A percentile compares a stretch with the other conserved stretches of the same genome.
phyloP scores from a whole-genome alignment of 495 filamentous ascomycete species.

The Podospora anserina region DNA sequence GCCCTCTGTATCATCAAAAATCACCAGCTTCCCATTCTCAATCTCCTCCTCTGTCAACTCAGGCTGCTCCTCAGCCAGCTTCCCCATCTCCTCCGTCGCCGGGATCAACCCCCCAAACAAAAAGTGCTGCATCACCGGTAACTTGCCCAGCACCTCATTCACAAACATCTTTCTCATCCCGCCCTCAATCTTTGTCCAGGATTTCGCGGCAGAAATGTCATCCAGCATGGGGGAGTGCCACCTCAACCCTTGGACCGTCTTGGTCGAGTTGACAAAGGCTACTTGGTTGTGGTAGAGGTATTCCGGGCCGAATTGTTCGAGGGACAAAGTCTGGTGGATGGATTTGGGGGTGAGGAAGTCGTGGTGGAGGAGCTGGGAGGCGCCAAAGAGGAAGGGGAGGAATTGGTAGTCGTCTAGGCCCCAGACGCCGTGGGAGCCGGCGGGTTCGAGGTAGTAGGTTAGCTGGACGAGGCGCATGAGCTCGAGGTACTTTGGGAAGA shows the following conservation, averaged over 20 bases:
- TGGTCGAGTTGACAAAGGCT: slow-evolving; percentile 88
- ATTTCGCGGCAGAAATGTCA: slow-evolving; percentile 89
- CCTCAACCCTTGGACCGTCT: slow-evolving; percentile 89
- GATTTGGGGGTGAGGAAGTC: slow-evolving; percentile 79
- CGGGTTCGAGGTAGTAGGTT: slow-evolving; percentile 92
- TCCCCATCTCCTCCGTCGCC: slow-evolving; percentile 76
- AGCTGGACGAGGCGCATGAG: slow-evolving; percentile 80
- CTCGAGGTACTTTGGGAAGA: slow-evolving; percentile 77
- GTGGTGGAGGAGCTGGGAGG: slow-evolving; percentile 83
- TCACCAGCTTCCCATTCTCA: slow-evolving; percentile 53
- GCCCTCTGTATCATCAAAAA: slow-evolving; percentile 59
- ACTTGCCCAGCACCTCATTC: slow-evolving; percentile 84
- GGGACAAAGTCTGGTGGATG: slow-evolving; percentile 78
- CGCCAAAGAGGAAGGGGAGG: slow-evolving; percentile 90
- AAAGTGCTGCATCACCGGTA: slow-evolving; percentile 99
- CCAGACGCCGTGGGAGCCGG: slow-evolving; percentile 94
- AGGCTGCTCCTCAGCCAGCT: slow-evolving; percentile 45
- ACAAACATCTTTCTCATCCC: slow-evolving; percentile 98
- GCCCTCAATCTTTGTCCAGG: slow-evolving; percentile 86
- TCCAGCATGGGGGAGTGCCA: slow-evolving; percentile 99
- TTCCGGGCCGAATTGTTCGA: slow-evolving; percentile 80
- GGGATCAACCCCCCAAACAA: slow-evolving; percentile 82
- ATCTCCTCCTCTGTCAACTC: slow-evolving; percentile 45
- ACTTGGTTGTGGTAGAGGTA: slow-evolving; percentile 92
- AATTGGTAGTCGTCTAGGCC: slow-evolving; percentile 98